These are phyloP conservation scores for Solanum peruvianum DNA, from an alignment of 257 asterid genomes.

Conservation along the genomic window DNA sequence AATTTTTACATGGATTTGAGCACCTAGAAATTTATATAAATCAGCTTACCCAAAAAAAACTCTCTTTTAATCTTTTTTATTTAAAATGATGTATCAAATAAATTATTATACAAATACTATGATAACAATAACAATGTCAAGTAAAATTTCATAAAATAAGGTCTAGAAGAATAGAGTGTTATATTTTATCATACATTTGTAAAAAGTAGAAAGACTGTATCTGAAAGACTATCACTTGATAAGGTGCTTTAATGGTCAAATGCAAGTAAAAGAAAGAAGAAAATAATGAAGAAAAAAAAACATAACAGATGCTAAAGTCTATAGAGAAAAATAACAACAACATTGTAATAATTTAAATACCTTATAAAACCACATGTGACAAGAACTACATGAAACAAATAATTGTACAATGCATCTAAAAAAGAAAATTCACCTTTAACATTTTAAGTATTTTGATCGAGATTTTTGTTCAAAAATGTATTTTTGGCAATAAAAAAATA, in stretches of 20 bases:
- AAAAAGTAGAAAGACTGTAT: no score
- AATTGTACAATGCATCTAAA: not conserved
- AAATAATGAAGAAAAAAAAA: no score
- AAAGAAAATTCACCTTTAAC: not conserved
- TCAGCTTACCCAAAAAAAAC: not conserved
- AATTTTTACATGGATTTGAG: not conserved
- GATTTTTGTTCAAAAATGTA: not conserved
- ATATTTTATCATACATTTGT: no score
- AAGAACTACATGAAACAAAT: not conserved
- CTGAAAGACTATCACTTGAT: fast-evolving
- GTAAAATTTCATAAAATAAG: no score
- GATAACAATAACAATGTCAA: no score
- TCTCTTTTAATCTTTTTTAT: not conserved
- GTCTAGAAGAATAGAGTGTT: no score
- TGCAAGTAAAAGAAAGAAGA: no score
- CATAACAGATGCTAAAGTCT: no score
- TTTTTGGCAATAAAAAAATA: not conserved
- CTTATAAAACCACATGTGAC: no score
- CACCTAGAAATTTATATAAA: not conserved
- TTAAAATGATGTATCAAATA: not conserved
- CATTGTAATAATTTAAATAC: no score
- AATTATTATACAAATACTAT: not conserved
- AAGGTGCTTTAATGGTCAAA: not conserved
- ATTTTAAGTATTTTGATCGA: not conserved
- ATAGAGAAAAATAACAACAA: no score